Evolutionary conservation across 257 asterid species (phyloP), one percentile per base, ranked within the genome.

Genomic region (Vinca minor): DNA sequence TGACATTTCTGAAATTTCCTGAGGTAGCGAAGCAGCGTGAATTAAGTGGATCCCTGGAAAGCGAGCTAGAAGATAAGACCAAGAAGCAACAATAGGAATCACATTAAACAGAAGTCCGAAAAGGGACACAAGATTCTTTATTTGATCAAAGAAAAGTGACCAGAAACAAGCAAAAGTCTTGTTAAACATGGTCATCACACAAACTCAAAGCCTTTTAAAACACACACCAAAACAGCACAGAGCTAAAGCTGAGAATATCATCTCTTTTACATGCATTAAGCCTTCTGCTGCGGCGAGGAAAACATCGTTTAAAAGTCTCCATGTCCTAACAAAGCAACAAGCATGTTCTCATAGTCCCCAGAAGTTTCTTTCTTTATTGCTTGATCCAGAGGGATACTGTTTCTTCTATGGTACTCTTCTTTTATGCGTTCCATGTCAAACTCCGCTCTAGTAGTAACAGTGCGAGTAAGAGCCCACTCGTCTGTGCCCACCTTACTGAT

Each of bases 1-100:
- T n/a, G n/a, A n/a, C n/a, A n/a, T n/a, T n/a, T n/a, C n/a, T n/a
- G n/a, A n/a, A n/a, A n/a, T 55, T 91, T 57, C 76, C 96, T 18
- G 98, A 91, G 85, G 88, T 86, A 11, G 95, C 95, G 32, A 91
- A 91, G 75, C 95, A 91, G 72, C 88, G 98, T 5, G 98, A 91
- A 71, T 75, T 88, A 71, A 82, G 95, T 68, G 98, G 98, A 73
- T 88, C 90, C 9, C 67, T 84, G 39, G 95, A 85, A 73, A 83
- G 75, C 29, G 95, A 84, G 53, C 58, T 79, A 5, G 94, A 88
- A 12, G 69, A 78, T 78, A 82, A 79, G 69, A 39, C 63, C 21
- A 82, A 78, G 81, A 91, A 88, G 79, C 87, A 73, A n/a, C n/a
- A n/a, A n/a, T n/a, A n/a, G n/a, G n/a, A n/a, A n/a, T 11, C 26